Conservation (phyloP, 306 rosid genomes). For the Comarum palustre region DNA sequence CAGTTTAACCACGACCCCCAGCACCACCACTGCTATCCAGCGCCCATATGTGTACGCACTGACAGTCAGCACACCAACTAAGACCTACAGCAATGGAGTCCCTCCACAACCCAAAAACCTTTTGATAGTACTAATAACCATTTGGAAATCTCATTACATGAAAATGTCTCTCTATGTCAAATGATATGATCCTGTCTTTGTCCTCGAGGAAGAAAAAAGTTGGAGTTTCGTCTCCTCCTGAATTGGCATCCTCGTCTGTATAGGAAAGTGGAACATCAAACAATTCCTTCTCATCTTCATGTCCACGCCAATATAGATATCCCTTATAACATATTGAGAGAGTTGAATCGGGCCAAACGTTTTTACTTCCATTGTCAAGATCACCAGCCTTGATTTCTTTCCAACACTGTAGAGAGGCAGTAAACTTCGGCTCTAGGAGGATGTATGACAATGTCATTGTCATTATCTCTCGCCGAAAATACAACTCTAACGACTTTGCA, state of each 20-base stretch:
- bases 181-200: not conserved
- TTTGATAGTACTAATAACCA: not conserved
- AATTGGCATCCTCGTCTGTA: not conserved
- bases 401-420: slow-evolving; percentile 13
- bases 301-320: not conserved
- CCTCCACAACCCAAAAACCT: not conserved
- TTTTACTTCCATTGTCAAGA: not conserved
- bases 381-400: not conserved
- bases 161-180: slow-evolving; percentile 2
- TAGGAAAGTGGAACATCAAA: not conserved
- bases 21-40: not conserved
- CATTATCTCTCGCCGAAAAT: not conserved
- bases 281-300: not conserved
- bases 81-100: not conserved
- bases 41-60: not conserved
- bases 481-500: slow-evolving; percentile 4
- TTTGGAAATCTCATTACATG: not conserved
- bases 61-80: not conserved
- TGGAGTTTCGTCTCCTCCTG: not conserved
- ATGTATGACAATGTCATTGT: not conserved
- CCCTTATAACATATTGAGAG: not conserved
- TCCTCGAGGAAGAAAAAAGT: not conserved
- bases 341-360: not conserved
- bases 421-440: slow-evolving; percentile 9
- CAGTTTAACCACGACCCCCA: slow-evolving; percentile 12